A percentile compares a stretch with the other conserved stretches of the same genome.
phyloP scores from a whole-genome alignment of 2,329 filamentous ascomycete species.

The Aspergillus sp. region DNA sequence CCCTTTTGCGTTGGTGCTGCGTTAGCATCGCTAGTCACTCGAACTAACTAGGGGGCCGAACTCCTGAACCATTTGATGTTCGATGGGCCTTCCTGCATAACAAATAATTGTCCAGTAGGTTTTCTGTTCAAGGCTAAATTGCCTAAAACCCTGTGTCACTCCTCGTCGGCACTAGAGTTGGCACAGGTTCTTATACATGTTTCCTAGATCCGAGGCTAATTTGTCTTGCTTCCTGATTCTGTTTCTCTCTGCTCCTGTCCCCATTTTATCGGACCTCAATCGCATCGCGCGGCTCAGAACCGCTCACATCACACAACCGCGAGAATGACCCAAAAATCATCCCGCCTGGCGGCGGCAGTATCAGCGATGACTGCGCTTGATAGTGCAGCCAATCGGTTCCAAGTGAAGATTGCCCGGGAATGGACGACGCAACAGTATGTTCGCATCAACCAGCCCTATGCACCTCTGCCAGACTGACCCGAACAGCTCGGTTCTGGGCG shows the following conservation, averaged over 20 bases:
- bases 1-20: background rate
- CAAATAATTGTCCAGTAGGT: background rate
- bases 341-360: slow-evolving; percentile 13
- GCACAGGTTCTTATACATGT: background rate
- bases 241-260: background rate
- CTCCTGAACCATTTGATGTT: background rate
- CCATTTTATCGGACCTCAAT: background rate
- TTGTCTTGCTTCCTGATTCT: background rate
- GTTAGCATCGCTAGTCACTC: background rate
- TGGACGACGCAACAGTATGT: slow-evolving; percentile 23
- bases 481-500: slow-evolving; percentile 20
- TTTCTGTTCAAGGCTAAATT: background rate
- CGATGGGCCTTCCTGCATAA: background rate
- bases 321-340: background rate
- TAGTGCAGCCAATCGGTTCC: slow-evolving; percentile 12
- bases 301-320: slow-evolving; percentile 4
- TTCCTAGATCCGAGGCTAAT: background rate
- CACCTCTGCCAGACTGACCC: slow-evolving; percentile 6
- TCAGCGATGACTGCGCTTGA: slow-evolving; percentile 13
- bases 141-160: background rate
- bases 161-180: background rate
- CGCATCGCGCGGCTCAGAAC: background rate
- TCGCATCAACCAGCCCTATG: background rate
- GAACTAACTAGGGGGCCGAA: background rate
- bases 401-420: slow-evolving; percentile 14